Evolutionary conservation across 768 basidiomycete species (phyloP), one percentile per base, ranked within the genome.

Genomic region (Mycena belliarum): DNA sequence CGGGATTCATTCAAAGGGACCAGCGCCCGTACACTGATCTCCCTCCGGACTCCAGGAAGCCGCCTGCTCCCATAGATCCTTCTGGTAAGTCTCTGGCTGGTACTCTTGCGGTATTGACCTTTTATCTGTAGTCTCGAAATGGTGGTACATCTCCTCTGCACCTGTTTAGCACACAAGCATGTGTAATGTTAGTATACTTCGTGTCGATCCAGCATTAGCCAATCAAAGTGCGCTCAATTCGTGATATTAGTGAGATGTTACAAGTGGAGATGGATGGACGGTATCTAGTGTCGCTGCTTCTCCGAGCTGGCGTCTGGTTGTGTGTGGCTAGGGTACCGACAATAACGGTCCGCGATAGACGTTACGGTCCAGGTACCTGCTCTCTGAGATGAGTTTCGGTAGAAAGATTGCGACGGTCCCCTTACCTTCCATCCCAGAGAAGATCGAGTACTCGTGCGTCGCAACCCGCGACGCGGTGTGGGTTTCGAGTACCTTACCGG

Each of bases 61-160:
- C 93, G 45, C 84, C 97, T 62, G 94, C 87, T 59, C 87, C 91
- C 26, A 86, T 98, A 66, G 96, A 98, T 66, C 87, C 93, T 59
- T 89, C 94, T 53, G 88, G 95, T 95, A 68, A 72, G 87, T 75
- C 7, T 28, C 44, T 11, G 46, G 11, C 46, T 18, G 20, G 53
- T 20, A 18, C 45, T 24, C 33, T 16, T 16, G 28, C 59, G 32
- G 11, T 38, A 25, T 44, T 47, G 14, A 26, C 59, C 32, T 23
- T 50, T 53, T 40, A 2, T 21, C 23, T 48, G 2, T 62, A 92
- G 91, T 93, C 65, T 91, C 86, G 63, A 93, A 93, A 70, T 93
- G 91, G 92, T 94, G 94, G 85, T 91, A 93, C 76, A 95, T 95
- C 68, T 91, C 93, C 21, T 93, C 92, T 32, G 90, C 90, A 29